Conservation (phyloP, 2,329 filamentous ascomycete genomes). For the Sclerotinia spermophila region DNA sequence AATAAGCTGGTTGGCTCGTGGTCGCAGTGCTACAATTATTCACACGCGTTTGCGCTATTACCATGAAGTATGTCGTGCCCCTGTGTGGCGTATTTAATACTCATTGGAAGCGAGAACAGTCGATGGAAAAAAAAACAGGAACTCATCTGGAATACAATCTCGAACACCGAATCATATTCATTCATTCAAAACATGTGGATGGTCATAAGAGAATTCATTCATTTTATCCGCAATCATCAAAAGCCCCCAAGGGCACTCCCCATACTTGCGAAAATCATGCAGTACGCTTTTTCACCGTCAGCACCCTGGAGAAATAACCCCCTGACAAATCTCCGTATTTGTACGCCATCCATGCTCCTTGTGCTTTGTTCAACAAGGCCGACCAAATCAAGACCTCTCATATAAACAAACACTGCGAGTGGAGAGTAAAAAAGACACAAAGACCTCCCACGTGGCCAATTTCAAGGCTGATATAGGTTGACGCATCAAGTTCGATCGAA, state of each 20-base stretch:
- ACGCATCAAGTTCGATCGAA: background rate
- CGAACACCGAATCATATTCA: background rate
- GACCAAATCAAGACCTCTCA: background rate
- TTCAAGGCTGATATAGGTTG: slow-evolving; percentile 1
- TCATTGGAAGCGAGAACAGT: background rate
- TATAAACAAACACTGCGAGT: background rate
- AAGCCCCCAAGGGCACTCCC: background rate
- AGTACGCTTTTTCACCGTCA: background rate
- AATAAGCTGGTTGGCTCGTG: background rate
- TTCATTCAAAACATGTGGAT: background rate
- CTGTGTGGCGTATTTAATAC: background rate
- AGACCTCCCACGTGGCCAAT: background rate
- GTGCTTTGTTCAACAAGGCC: background rate
- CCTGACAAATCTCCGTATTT: slow-evolving; percentile 3
- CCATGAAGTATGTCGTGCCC: background rate
- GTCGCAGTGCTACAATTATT: background rate
- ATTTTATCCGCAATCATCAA: background rate
- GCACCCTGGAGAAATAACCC: background rate
- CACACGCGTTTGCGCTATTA: background rate
- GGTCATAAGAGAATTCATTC: background rate
- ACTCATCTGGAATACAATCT: background rate
- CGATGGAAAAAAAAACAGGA: background rate
- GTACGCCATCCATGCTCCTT: background rate
- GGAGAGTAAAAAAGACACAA: background rate
- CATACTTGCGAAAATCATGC: background rate